Evolutionary conservation across 768 basidiomycete species (phyloP), one percentile per base, ranked within the genome.

Genomic region (Kwoniella heveanensis): DNA sequence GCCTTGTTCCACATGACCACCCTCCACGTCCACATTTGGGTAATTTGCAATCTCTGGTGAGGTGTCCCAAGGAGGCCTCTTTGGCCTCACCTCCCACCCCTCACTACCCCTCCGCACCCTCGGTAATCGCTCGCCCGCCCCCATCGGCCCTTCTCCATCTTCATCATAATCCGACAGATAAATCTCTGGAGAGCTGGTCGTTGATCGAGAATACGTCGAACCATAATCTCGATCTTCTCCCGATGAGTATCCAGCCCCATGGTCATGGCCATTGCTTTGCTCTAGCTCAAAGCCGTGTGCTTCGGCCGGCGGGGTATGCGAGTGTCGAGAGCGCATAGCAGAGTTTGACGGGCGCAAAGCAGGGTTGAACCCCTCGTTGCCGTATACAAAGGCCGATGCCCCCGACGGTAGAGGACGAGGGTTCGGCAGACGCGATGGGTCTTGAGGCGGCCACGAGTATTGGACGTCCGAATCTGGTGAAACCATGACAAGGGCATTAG

Each of bases 361-460:
- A 7, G 93, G 93, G 74, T 96, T 96, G 15, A 93, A 72, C 15
- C 83, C 81, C 0, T 74, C 73, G 55, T 89, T 88, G 67, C 88
- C 87, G 73, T 90, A 95, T 15, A 91, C 91, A 88, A 92, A 96
- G 5, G 93, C 32, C 76, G 74, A 22, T 79, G 74, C 64, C 81
- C 81, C 32, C 70, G 65, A 25, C 69, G 65, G 32, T 72, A 66
- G 76, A 70, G 57, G 66, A 46, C 60, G 59, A 50, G 72, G 73
- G 65, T 73, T 70, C 21, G 66, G 64, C 36, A 70, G 57, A 55
- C 74, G 71, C 25, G 69, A 69, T 0, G 88, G 87, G 76, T 92
- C 90, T 37, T 82, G 82, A 5, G 91, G 90, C 21, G 92, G 92
- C 91, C 92, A 93, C 8, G 69, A 55, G 46, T 80, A 72, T 58